Evolutionary conservation across 1,284 basidiomycete genomes (phyloP), one percentile per base, ranked within the genome.

Genomic region (Pterula multifida): DNA sequence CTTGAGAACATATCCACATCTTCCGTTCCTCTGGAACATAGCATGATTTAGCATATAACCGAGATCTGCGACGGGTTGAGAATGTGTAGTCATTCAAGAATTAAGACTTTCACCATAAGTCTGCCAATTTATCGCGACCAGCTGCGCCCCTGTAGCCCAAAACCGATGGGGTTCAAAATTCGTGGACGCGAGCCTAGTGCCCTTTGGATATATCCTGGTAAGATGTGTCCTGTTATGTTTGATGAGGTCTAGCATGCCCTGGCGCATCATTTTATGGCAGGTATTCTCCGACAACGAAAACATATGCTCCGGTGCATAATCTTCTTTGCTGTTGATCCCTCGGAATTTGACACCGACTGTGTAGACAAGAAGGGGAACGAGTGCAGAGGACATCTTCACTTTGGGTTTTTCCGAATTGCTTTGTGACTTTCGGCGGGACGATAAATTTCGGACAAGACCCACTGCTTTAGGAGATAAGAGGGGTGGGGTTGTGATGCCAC

Each of bases 81-180:
- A 9, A n/a, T n/a, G n/a, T n/a, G n/a, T n/a, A n/a, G n/a, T n/a
- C n/a, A n/a, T n/a, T n/a, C n/a, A 42, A 49, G 32, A 26, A 46
- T 45, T n/a, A 17, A 36, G 19, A 17, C 36, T 53, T 65, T 50
- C 57, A 91, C 90, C 91, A 57, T 85, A 85, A 0, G 93, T 98
- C 66, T 99, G 96, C 90, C 93, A 98, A 64, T 99, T 99, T 54
- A 98, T 76, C 3, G 96, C 92, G 0, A 96, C 93, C n/a, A 98
- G 66, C 65, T 98, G 95, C 15, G 84, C 82, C 0, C 95, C 95
- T 0, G 83, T 81, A 0, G 81, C 78, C 95, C 95, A 99, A 64
- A 82, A 92, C 35, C 85, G 77, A 65, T 90, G 81, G 2, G 95
- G 95, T 56, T 88, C 77, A 61, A 87, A 98, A 64, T 99, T 99